phyloP scores from a whole-genome alignment of 163 green algal genomes.

The Chloromonas sp. region DNA sequence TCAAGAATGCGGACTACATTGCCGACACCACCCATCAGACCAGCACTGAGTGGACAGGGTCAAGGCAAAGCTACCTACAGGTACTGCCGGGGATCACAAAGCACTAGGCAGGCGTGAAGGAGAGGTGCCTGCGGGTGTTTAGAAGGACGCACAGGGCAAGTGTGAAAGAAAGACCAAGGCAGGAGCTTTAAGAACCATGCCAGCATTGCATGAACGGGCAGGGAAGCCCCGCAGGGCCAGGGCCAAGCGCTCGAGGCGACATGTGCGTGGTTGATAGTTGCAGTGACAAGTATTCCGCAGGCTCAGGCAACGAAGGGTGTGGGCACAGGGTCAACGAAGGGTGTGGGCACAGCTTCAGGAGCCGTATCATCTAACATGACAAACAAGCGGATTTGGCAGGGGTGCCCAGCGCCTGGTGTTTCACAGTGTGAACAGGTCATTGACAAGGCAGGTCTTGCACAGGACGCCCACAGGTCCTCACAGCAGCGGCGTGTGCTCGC shows the following conservation, averaged over 20 bases:
- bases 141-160: neutral
- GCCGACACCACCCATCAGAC: neutral
- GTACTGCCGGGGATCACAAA: neutral
- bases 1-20: slow-evolving; percentile 7
- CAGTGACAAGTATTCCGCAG: neutral
- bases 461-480: no score
- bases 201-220: neutral
- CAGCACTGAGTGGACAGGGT: neutral
- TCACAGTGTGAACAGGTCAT: neutral
- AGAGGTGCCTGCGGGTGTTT: neutral
- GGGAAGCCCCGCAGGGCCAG: neutral
- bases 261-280: neutral
- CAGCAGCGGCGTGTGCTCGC: no score
- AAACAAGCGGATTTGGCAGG: no score
- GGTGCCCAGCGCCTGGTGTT: neutral
- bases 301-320: neutral
- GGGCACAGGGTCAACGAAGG: neutral
- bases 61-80: neutral
- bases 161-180: no score
- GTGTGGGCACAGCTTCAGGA: neutral
- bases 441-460: no score
- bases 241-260: neutral
- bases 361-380: neutral
- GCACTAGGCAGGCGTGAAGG: neutral
- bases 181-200: neutral